These are phyloP conservation scores for Stagonosporopsis vannaccii DNA, from an alignment of 2,329 filamentous ascomycete genomes.

Conservation along the genomic window DNA sequence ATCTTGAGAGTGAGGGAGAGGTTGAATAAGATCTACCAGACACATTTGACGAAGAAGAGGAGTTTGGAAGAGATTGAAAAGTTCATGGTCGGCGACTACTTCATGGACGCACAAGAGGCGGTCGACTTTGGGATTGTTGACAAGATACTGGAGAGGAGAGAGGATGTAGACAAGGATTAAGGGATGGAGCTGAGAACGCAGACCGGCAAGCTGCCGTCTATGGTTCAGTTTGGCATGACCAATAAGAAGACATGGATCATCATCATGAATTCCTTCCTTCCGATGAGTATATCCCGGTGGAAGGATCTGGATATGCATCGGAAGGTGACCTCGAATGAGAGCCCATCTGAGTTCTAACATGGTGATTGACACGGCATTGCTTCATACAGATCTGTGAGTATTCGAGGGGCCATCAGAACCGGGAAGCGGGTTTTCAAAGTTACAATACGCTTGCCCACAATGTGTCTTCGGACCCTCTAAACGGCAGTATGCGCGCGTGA, in stretches of 20 bases:
- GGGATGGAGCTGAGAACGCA: not conserved
- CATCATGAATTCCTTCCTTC: not conserved
- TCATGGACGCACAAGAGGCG: conserved; percentile 88
- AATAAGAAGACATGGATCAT: not conserved
- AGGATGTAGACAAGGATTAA: conserved; percentile 52
- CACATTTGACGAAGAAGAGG: conserved; percentile 82
- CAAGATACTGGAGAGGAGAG: conserved; percentile 76
- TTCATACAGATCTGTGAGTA: not conserved
- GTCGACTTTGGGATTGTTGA: conserved; percentile 91
- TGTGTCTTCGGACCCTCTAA: not conserved
- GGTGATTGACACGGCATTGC: not conserved
- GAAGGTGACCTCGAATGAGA: not conserved
- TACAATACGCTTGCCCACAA: too few species aligned
- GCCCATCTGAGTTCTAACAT: not conserved
- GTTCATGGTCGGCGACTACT: conserved; percentile 97
- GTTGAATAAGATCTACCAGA: conserved; percentile 88
- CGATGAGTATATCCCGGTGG: not conserved
- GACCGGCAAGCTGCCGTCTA: not conserved
- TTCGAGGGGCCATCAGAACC: not conserved
- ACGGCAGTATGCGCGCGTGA: not conserved
- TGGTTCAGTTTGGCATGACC: not conserved
- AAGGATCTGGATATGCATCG: not conserved
- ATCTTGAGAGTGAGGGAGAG: conserved; percentile 86
- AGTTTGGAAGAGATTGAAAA: conserved; percentile 84
- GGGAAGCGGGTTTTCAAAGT: not conserved